Base-by-base conservation (phyloP, 2,329 filamentous ascomycete species). In the Claviceps monticola region DNA sequence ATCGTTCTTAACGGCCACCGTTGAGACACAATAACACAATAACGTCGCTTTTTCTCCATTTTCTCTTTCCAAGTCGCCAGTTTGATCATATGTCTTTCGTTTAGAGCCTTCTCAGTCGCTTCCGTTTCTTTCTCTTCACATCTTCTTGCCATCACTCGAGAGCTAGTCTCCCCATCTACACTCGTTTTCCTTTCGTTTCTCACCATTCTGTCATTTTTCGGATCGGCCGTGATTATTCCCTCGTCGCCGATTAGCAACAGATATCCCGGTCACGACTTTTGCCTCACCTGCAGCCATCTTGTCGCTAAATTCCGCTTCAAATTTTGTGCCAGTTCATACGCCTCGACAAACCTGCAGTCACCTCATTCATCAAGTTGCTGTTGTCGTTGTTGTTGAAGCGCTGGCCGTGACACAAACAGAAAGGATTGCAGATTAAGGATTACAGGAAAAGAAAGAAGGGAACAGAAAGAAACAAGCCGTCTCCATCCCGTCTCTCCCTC, bases 21-120 rank as follows among this genome's bases (percentile, higher is more conserved):
- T 46, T 54, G 51, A 52, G 54, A 54, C 54, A 51, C 48, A 54
- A 43, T 38, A n/a, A 54, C 54, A 51, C 48, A 54, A 43, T 38
- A n/a, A 46, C 29, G 9, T 38, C 42, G 21, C 23, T 53, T 56
- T 50, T 53, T 55, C 53, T 54, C 57, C 54, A 50, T 48, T 2
- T 57, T 59, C 51, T 53, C 17, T 29, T 34, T 39, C 13, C 43
- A 43, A 47, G 49, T 51, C 51, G 51, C 51, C 47, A 51, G 61
- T 61, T 60, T 60, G 65, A 68, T 61, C 56, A 68, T 69, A 68
- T 69, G 66, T 66, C 60, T 60, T 56, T 60, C 58, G 55, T 58
- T 62, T 63, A 57, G 50, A 55, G 50, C 51, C 47, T 59, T 58
- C 57, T 57, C 56, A 55, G 58, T 46, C 19, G 49, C 36, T 50